Conservation (phyloP, 306 rosid genomes). For the Dryas alaskensis region DNA sequence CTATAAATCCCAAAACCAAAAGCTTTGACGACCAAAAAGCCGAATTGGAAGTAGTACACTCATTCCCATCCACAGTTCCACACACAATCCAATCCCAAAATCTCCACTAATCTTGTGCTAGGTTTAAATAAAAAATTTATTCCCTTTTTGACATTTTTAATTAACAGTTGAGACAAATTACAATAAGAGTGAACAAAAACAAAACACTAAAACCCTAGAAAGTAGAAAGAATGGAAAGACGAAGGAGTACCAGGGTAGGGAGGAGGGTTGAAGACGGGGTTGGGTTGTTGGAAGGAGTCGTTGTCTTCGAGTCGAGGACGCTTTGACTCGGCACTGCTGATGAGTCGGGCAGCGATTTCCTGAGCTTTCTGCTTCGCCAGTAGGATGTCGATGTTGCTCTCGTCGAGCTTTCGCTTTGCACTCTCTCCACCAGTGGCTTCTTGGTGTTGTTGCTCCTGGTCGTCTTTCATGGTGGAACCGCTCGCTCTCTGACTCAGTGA, state of each 20-base stretch:
- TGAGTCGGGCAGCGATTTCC: conserved; percentile 47
- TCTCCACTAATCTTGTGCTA: conserved; percentile 2
- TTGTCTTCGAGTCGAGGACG: conserved; percentile 40
- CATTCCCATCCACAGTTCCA: not conserved
- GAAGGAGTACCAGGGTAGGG: conserved; percentile 31
- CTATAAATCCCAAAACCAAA: not conserved
- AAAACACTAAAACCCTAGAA: conserved; percentile 34
- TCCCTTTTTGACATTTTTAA: not conserved
- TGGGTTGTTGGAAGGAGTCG: conserved; percentile 23
- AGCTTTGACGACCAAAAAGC: no score
- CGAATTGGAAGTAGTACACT: not conserved
- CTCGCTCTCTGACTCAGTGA: conserved; percentile 7
- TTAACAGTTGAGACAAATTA: not conserved
- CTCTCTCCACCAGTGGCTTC: conserved; percentile 1
- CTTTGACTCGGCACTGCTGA: conserved; percentile 48
- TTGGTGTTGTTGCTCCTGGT: conserved; percentile 15
- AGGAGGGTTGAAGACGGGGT: conserved; percentile 21
- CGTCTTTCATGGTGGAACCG: conserved; percentile 37
- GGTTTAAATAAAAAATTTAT: not conserved
- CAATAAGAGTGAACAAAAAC: not conserved
- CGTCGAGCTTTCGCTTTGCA: conserved; percentile 51
- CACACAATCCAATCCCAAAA: not conserved
- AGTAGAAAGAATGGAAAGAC: not conserved
- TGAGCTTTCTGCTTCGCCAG: conserved; percentile 51
- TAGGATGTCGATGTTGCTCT: conserved; percentile 29